phyloP scores from a whole-genome alignment of 1,284 basidiomycete genomes.

The Tetrapyrgos nigripes region DNA sequence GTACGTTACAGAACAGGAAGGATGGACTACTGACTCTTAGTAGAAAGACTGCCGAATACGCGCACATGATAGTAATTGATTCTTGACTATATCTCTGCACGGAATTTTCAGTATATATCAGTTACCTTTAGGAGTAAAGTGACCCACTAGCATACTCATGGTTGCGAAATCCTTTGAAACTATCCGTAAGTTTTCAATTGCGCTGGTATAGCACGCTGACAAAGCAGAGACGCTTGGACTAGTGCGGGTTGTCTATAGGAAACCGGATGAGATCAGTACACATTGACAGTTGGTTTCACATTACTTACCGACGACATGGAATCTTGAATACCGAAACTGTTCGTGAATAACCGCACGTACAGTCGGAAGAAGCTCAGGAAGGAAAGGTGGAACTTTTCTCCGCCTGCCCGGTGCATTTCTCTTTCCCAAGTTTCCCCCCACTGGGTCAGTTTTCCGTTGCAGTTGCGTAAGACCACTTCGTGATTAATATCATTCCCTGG shows the following conservation, averaged over 20 bases:
- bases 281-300: slow-evolving; percentile 10
- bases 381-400: slow-evolving; percentile 13
- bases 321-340: slow-evolving; percentile 78
- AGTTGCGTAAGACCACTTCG: slow-evolving; percentile 70
- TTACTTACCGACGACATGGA: slow-evolving; percentile 59
- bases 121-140: not conserved
- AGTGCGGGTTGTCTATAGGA: slow-evolving; percentile 44
- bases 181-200: slow-evolving; percentile 70
- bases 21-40: slow-evolving; percentile 57
- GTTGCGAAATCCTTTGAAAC: slow-evolving; percentile 74
- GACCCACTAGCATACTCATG: slow-evolving; percentile 75
- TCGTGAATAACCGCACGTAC: slow-evolving; percentile 79
- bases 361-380: slow-evolving; percentile 76
- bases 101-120: slow-evolving; percentile 6
- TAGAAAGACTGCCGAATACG: slow-evolving; percentile 80
- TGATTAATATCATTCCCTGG: slow-evolving; percentile 68
- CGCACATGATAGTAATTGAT: slow-evolving; percentile 82
- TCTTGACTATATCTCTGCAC: slow-evolving; percentile 81
- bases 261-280: slow-evolving; percentile 23
- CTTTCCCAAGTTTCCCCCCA: slow-evolving; percentile 74
- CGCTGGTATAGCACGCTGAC: slow-evolving; percentile 75
- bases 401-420: slow-evolving; percentile 61
- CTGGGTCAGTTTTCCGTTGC: slow-evolving; percentile 70
- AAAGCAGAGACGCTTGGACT: slow-evolving; percentile 70
- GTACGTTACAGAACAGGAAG: slow-evolving; percentile 15